Evolutionary conservation across 192 early-diverging fungal genomes (phyloP).

Genomic region (Coemansia sp.): DNA sequence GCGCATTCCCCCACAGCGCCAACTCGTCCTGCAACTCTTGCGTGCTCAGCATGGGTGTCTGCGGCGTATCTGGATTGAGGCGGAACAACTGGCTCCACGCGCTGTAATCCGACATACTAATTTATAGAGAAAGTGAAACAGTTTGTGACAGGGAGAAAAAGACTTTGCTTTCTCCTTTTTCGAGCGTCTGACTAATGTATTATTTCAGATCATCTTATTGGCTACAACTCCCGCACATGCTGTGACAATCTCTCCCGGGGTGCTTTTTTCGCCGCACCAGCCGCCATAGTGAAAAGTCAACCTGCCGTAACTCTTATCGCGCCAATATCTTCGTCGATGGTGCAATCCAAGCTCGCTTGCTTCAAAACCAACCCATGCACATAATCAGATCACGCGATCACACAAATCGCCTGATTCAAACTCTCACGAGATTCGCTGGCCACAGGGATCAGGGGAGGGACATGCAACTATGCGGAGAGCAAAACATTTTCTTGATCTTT

Average conservation of each 20-base stretch:
- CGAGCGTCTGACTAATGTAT: background rate
- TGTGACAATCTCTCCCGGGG: background rate
- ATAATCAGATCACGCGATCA: background rate
- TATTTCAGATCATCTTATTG: background rate
- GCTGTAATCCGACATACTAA: conserved; percentile 41
- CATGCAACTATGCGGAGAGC: background rate
- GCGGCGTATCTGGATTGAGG: conserved; percentile 58
- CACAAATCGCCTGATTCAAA: background rate
- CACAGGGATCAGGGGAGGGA: background rate
- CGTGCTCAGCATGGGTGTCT: conserved; percentile 55
- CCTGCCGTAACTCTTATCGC: background rate
- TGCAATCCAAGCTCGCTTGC: background rate
- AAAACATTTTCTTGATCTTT: background rate
- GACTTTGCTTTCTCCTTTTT: background rate
- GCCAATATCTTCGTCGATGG: background rate
- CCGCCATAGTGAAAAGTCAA: background rate
- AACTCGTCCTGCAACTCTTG: conserved; percentile 67
- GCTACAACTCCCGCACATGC: conserved; percentile 2
- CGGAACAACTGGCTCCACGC: conserved; percentile 51
- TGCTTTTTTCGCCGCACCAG: background rate
- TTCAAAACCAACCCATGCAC: background rate
- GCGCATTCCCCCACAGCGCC: conserved; percentile 66
- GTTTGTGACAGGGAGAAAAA: background rate
- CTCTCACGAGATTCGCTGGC: too few species aligned
- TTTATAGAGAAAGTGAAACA: background rate